Evolutionary conservation across 495 filamentous ascomycete genomes (phyloP), one percentile per base, ranked within the genome.

Genomic region (Durotheca rogersii): DNA sequence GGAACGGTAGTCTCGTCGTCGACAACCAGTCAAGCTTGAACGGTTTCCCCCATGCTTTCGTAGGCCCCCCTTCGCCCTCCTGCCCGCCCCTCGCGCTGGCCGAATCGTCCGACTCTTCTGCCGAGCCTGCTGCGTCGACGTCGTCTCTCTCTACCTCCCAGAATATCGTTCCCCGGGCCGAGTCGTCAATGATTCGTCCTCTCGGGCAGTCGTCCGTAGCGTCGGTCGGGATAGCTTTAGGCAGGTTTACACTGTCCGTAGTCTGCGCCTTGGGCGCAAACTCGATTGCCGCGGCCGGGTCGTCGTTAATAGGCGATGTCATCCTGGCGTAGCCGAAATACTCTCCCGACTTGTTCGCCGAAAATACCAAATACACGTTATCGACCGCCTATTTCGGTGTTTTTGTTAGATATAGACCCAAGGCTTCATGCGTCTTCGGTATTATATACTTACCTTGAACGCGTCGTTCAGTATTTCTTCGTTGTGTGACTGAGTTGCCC

Each of bases 261-360:
- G 78, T 68, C 42, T 80, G 80, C 3, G 74, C 73, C 51, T 78
- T 76, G 2, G 80, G 76, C 0, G 81, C 74, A 63, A 83, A 85
- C 56, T 85, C 76, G 40, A 89, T 81, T 0, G 83, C 76, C 2
- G 85, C 79, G 1, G 79, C 77, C 19, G 84, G 80, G 58, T 92
- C 84, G 43, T 90, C 82, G 58, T 80, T 81, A 66, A 96, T 95
- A 6, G 81, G 76, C 38, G 93, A 96, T 12, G 76, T 75, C 93
- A 97, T 98, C 31, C 88, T 82, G 10, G 91, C 93, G 55, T 95
- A 95, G 17, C 93, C 93, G 67, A 93, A 96, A 60, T 96, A 98
- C 68, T 96, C 93, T 14, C 93, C 93, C 0, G 93, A 97, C 61
- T 96, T 97, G 70, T 97, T 98, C 9, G 91, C 93, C 10, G 91